These are phyloP conservation scores for Solanum megistacrolobum DNA, from an alignment of 257 asterid species.

Conservation along the genomic window DNA sequence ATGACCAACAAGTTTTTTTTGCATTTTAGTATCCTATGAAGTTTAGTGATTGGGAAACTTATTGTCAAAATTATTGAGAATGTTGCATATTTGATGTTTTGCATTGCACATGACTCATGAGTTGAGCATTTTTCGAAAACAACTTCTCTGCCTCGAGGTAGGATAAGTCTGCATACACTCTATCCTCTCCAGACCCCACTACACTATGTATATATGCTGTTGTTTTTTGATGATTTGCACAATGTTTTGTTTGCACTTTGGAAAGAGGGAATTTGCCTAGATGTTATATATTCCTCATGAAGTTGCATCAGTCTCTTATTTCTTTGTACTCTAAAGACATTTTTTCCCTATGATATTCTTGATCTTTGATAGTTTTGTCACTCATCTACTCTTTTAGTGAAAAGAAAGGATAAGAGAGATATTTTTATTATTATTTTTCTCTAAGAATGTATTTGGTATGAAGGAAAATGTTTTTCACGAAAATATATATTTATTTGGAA, in stretches of 20 bases:
- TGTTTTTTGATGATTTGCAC: background rate
- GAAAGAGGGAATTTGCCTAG: background rate
- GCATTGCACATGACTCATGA: background rate
- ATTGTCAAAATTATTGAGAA: background rate
- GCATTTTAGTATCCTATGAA: background rate
- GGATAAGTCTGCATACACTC: background rate
- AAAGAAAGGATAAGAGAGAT: background rate
- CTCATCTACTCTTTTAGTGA: background rate
- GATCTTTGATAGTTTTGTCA: background rate
- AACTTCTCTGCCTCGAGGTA: background rate
- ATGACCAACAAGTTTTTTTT: background rate
- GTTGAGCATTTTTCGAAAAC: background rate
- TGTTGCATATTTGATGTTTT: background rate
- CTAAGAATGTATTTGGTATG: background rate
- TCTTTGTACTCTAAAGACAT: background rate
- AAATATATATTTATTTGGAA: too few relatives aligned
- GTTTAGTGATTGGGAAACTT: background rate
- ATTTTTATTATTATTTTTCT: background rate
- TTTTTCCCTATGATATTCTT: background rate
- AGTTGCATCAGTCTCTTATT: background rate
- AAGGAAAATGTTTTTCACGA: too few relatives aligned
- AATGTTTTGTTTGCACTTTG: background rate
- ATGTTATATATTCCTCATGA: background rate
- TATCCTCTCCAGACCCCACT: background rate
- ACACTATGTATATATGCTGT: background rate